Evolutionary conservation across 176 grass and related monocot species (phyloP).

Genomic region (Triticum dicoccoides): DNA sequence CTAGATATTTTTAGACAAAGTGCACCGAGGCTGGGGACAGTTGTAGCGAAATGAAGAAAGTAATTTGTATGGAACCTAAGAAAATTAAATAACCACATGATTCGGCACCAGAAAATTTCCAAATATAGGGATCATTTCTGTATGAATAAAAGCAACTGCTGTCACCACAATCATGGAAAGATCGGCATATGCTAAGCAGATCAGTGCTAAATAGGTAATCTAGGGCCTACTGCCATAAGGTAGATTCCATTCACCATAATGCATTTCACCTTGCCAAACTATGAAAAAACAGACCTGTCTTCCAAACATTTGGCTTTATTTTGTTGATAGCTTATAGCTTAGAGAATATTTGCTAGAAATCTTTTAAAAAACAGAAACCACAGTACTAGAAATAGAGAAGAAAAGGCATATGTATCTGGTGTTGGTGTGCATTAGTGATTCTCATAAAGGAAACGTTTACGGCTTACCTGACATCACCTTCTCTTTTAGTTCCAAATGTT

Average conservation of each 20-base stretch:
- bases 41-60: not conserved
- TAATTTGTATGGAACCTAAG: not conserved
- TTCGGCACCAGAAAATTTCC: not conserved
- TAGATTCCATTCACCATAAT: not conserved
- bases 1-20: not conserved
- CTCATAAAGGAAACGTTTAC: not conserved
- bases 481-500: slow-evolving; percentile 94
- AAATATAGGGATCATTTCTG: not conserved
- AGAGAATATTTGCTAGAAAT: not conserved
- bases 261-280: not conserved
- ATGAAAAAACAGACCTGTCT: not conserved
- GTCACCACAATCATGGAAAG: not conserved
- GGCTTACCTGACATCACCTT: slow-evolving; percentile 81
- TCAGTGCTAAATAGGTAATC: not conserved
- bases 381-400: not conserved
- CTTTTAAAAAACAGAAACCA: not conserved
- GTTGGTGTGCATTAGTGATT: not conserved
- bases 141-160: not conserved
- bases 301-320: not conserved
- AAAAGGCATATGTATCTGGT: not conserved
- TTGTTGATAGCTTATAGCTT: not conserved
- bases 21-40: not conserved
- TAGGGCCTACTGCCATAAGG: not conserved
- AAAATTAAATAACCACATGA: not conserved
- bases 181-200: not conserved